Base-by-base conservation (phyloP, 2,329 filamentous ascomycete genomes). In the Alternaria ventricosa region DNA sequence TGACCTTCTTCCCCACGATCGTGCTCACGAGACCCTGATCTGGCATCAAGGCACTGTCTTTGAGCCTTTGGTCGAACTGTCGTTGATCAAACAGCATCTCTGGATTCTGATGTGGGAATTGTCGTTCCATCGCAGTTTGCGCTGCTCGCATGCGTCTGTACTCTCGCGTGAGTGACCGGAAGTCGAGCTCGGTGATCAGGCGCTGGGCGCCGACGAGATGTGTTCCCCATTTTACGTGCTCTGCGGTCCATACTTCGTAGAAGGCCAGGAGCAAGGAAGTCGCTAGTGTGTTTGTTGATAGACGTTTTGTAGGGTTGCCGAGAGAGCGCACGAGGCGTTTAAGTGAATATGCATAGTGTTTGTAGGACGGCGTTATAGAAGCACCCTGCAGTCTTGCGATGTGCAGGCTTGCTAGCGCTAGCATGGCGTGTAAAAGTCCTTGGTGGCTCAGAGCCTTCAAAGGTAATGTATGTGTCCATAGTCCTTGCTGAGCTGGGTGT, bases 181-280 rank as follows among this genome's bases (percentile, higher is more conserved):
- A 92, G 54, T 96, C 91, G 45, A 96, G 91, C 75, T 98, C 94
- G 56, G 88, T 87, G 25, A 98, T 86, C 28, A 98, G 85, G 66
- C 94, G 91, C 44, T 91, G 89, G 10, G 93, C 92, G 12, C 96
- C 96, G 51, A 92, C 88, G 41, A 98, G 84, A 80, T 98, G 96
- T 65, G 92, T 95, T 74, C 92, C 96, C 96, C 96, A 99, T 78
- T 97, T 97, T 59, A 91, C 89, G 73, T 98, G 95, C 70, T 99
- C 95, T 22, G 94, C 95, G 36, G 91, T 92, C 90, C 95, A 96
- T 18, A 97, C 92, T 78, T 98, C 96, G 74, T 97, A 98, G 78
- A 94, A 98, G 0, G 90, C 93, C 8, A 99, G 85, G 8, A 98
- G 83, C 36, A 97, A 84, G 0, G 93, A 94, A 3, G 94, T 94